A percentile compares a stretch with the other conserved stretches of the same genome.
phyloP scores from a whole-genome alignment of 768 basidiomycete species.

The Coprinopsis sp. region DNA sequence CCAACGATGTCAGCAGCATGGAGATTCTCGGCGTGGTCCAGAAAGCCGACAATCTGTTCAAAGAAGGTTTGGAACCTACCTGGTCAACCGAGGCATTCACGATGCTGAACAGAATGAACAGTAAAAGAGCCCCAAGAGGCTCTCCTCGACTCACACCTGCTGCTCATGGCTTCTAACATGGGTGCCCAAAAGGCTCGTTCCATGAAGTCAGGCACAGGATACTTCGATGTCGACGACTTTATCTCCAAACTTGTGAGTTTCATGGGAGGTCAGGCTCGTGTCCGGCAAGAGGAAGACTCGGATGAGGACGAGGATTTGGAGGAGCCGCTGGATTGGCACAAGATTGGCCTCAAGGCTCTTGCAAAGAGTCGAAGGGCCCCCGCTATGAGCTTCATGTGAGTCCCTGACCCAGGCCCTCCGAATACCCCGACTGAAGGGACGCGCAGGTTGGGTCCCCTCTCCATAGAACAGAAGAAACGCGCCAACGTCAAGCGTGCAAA shows the following conservation, averaged over 20 bases:
- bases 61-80: slow-evolving; percentile 44
- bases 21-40: slow-evolving; percentile 53
- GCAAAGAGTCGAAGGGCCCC: slow-evolving; percentile 77
- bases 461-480: slow-evolving; percentile 80
- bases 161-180: slow-evolving; percentile 72
- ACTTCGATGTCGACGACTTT: slow-evolving; percentile 93
- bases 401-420: neutral
- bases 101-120: slow-evolving; percentile 18
- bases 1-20: slow-evolving; percentile 53
- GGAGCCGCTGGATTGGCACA: slow-evolving; percentile 70
- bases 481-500: slow-evolving; percentile 53
- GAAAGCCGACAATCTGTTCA: slow-evolving; percentile 57
- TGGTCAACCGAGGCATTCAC: neutral
- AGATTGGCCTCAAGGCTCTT: slow-evolving; percentile 79
- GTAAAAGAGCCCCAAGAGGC: slow-evolving; percentile 86
- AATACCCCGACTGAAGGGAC: too few species aligned
- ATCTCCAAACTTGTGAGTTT: slow-evolving; percentile 66
- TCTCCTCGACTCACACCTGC: slow-evolving; percentile 79
- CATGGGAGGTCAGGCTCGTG: slow-evolving; percentile 63
- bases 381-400: slow-evolving; percentile 85
- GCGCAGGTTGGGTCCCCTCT: slow-evolving; percentile 87
- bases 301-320: slow-evolving; percentile 49
- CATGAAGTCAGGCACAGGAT: slow-evolving; percentile 82
- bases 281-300: slow-evolving; percentile 41
- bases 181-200: slow-evolving; percentile 85